phyloP scores from a whole-genome alignment of 139 green algal species.

The Chlorella ohadii region DNA sequence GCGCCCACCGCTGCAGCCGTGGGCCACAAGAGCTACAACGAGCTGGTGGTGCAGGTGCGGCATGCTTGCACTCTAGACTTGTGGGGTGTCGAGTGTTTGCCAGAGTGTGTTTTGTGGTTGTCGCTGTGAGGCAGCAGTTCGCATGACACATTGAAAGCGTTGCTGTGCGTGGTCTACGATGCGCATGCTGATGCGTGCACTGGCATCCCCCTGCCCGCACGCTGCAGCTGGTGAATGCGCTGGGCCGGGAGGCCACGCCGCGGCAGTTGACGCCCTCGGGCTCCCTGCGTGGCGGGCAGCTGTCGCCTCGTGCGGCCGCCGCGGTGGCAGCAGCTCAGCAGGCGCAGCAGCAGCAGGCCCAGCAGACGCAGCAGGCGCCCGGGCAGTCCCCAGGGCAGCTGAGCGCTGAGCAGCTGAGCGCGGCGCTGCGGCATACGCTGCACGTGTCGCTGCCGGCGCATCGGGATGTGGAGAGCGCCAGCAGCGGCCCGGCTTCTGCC shows the following conservation, averaged over 20 bases:
- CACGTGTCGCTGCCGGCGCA: neutral
- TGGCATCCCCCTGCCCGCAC: neutral
- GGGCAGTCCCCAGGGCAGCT: neutral
- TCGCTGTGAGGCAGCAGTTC: no score
- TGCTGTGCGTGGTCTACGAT: neutral
- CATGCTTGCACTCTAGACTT: no score
- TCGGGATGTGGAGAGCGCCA: neutral
- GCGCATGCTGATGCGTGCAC: no score
- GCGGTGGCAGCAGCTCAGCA: neutral
- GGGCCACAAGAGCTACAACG: conserved; percentile 80
- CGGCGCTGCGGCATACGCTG: conserved; percentile 35
- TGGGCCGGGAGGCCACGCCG: conserved; percentile 41
- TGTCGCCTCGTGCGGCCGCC: neutral
- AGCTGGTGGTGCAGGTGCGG: conserved; percentile 67
- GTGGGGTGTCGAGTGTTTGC: no score
- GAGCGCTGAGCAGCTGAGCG: conserved; percentile 5
- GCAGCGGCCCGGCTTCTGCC: conserved; percentile 19
- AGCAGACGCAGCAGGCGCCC: neutral
- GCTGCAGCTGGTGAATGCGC: conserved; percentile 54
- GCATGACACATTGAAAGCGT: no score
- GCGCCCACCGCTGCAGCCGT: conserved; percentile 37
- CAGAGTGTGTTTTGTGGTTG: no score
- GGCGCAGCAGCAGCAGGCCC: neutral
- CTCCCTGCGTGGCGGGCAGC: neutral
- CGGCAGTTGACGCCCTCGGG: conserved; percentile 16